Conservation (phyloP, 2,329 filamentous ascomycete genomes). For the Calonectria fujianensis region DNA sequence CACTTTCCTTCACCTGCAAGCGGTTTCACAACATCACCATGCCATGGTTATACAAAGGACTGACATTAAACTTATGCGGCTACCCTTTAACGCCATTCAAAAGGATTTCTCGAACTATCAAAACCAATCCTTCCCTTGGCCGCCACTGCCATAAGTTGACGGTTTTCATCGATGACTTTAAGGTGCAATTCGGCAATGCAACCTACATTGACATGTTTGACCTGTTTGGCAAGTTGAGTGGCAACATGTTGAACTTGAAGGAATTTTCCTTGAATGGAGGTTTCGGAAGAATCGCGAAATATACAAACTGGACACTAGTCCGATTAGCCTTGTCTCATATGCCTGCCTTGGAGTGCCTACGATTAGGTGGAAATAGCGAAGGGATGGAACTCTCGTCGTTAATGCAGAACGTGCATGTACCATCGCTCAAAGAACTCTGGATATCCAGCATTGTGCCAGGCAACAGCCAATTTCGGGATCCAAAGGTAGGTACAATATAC, state of each 20-base stretch:
- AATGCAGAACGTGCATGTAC: neutral
- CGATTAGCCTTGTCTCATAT: neutral
- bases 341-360: neutral
- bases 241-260: neutral
- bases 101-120: neutral
- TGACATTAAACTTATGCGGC: neutral
- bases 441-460: neutral
- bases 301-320: neutral
- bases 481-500: neutral
- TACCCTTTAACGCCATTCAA: neutral
- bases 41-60: neutral
- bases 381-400: neutral
- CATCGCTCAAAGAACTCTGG: neutral
- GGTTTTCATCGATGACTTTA: neutral
- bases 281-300: neutral
- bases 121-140: neutral
- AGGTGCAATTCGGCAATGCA: neutral
- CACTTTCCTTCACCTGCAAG: neutral
- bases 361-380: neutral
- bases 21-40: neutral
- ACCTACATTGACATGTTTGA: neutral
- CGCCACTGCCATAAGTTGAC: neutral
- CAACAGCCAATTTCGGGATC: neutral
- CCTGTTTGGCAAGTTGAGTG: neutral
- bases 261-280: neutral